Base-by-base conservation (phyloP, 2,329 filamentous ascomycete species). In the Volutella citrinella region DNA sequence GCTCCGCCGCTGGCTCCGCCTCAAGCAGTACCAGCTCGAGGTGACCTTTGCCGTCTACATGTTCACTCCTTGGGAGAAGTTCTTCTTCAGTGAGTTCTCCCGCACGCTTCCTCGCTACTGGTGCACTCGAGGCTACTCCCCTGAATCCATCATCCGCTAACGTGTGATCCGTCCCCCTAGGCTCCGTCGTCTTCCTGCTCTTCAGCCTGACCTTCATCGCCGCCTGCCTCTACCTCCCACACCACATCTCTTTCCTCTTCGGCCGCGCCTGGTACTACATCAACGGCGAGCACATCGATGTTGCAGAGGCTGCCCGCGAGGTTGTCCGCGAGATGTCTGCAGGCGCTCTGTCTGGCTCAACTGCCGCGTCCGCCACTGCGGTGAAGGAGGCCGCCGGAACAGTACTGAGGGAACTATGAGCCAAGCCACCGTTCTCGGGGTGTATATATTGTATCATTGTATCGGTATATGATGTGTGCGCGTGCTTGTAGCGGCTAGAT, bases 21-120 rank as follows among this genome's bases (percentile, higher is more conserved):
- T 90, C 64, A 98, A 98, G 76, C 82, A 90, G 61, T 96, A 97
- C 72, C 93, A 97, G 72, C 89, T 97, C 61, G 93, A 98, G 69
- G 91, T 97, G 61, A 96, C 91, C 10, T 93, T 94, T 65, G 84
- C 86, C 42, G 78, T 97, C 17, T 97, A 98, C 74, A 97, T 98
- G 86, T 84, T 96, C 53, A 96, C 90, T 22, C 85, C 89, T 2
- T 89, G 85, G 32, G 93, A 98, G 72, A 95, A 95, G 64, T 91
- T 95, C 66, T 83, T 95, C 54, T 95, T 97, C 68, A 97, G 93
- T 97, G 76, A 38, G 88, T 65, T 25, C 16, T 30, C 26, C 33
- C 33, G 10, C 19, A 15, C n/a, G 27, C 16, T 28, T 26, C 19
- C 20, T 22, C 24, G 38, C 16, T n/a, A n/a, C n/a, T n/a, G n/a